Percentiles rank a stretch among this genome's conserved stretches.
Conservation (phyloP, 169 alveolate species). For the Plasmodium coatneyi region DNA sequence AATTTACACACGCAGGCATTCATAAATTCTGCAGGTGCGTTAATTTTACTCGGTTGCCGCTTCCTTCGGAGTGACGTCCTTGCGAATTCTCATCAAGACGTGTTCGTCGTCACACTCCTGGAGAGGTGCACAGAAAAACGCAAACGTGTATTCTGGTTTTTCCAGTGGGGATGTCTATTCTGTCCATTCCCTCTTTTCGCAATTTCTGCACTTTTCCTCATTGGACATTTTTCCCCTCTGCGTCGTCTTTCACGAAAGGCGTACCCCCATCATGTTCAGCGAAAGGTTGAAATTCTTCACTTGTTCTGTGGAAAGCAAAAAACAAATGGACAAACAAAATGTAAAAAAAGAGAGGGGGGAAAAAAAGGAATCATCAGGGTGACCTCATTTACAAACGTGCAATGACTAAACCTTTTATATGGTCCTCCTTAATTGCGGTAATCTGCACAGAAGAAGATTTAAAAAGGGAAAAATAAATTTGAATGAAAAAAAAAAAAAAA, state of each 20-base stretch:
- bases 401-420: constrained; percentile 19
- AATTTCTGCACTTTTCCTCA: background rate
- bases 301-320: background rate
- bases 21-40: background rate
- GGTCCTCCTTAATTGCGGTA: constrained; percentile 45
- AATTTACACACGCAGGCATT: background rate
- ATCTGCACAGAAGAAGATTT: constrained; percentile 9
- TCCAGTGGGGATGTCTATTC: background rate
- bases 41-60: constrained; percentile 61
- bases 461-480: background rate
- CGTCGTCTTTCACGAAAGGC: background rate
- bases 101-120: constrained; percentile 51
- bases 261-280: constrained; percentile 48
- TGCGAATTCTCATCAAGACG: constrained; percentile 26
- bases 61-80: constrained; percentile 31
- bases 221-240: background rate
- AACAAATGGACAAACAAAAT: background rate
- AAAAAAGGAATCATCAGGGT: background rate
- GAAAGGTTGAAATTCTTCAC: constrained; percentile 36
- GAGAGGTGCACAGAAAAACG: background rate
- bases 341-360: background rate
- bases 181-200: background rate
- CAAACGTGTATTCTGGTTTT: background rate
- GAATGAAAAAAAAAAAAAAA: background rate
- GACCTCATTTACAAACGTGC: background rate